Percentiles rank a stretch among this genome's conserved stretches.
Conservation (phyloP, 768 basidiomycete genomes). For the Terana coerulea region DNA sequence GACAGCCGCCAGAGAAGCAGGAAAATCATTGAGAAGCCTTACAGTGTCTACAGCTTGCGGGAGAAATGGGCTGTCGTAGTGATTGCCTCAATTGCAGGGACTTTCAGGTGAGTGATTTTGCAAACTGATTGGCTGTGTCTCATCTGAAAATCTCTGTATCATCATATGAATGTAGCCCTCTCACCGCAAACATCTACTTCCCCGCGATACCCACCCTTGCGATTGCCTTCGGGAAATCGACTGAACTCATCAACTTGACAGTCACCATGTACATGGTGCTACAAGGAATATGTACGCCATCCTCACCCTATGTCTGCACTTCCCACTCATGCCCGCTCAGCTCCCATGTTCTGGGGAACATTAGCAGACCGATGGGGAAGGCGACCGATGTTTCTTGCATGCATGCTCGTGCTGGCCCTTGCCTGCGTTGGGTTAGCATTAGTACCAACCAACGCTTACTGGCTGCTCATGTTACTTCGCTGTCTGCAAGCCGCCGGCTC, state of each 20-base stretch:
- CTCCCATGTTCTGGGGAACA: constrained; percentile 62
- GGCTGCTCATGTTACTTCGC: constrained; percentile 76
- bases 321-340: constrained; percentile 15
- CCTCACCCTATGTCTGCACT: neutral
- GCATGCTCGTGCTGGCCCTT: constrained; percentile 56
- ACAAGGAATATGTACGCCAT: constrained; percentile 52
- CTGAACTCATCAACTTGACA: constrained; percentile 74
- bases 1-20: neutral
- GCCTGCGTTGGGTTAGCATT: constrained; percentile 64
- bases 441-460: constrained; percentile 59
- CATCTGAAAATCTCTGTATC: neutral
- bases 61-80: constrained; percentile 72
- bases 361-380: constrained; percentile 65
- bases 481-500: constrained; percentile 78
- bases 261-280: constrained; percentile 75
- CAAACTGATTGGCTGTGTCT: constrained; percentile 5
- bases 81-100: constrained; percentile 51
- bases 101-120: constrained; percentile 52
- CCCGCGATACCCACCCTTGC: constrained; percentile 74
- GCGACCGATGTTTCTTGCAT: constrained; percentile 58
- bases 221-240: constrained; percentile 56
- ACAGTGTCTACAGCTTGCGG: constrained; percentile 46
- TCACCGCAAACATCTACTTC: constrained; percentile 76
- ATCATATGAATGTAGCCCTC: constrained; percentile 39
- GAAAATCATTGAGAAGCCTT: constrained; percentile 15